Evolutionary conservation across 2,329 filamentous ascomycete species (phyloP).

Genomic region (Teratosphaeria nubilosa): DNA sequence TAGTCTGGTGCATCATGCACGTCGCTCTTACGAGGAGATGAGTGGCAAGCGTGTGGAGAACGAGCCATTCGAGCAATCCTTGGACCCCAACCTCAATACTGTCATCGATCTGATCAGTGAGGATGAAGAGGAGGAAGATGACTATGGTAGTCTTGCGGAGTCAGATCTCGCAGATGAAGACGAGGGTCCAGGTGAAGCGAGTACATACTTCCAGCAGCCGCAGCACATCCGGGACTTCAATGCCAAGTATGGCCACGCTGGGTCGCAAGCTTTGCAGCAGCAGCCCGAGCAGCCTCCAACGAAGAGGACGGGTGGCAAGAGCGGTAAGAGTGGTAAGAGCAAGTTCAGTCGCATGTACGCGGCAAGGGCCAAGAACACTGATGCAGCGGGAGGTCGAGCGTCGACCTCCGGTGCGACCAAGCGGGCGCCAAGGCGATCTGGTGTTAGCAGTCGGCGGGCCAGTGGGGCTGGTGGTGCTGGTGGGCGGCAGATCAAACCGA

Average conservation of each 20-base stretch:
- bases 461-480: background rate
- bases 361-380: background rate
- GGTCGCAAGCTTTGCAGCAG: slow-evolving; percentile 7
- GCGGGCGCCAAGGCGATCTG: background rate
- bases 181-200: slow-evolving; percentile 13
- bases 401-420: background rate
- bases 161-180: slow-evolving; percentile 32
- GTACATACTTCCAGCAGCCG: slow-evolving; percentile 16
- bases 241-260: slow-evolving; percentile 9
- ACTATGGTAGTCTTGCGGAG: slow-evolving; percentile 36
- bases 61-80: slow-evolving; percentile 26
- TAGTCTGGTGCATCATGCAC: slow-evolving; percentile 41
- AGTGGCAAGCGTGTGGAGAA: slow-evolving; percentile 36
- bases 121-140: slow-evolving; percentile 31
- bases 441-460: background rate
- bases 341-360: background rate
- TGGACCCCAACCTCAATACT: slow-evolving; percentile 41
- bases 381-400: background rate
- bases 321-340: background rate
- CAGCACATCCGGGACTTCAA: slow-evolving; percentile 13
- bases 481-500: background rate
- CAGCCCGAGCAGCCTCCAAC: background rate
- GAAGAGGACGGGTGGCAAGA: background rate
- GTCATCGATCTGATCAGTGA: slow-evolving; percentile 39
- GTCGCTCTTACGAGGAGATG: slow-evolving; percentile 29